phyloP scores from a whole-genome alignment of 306 rosid species.

The Lathyrus oleraceus region DNA sequence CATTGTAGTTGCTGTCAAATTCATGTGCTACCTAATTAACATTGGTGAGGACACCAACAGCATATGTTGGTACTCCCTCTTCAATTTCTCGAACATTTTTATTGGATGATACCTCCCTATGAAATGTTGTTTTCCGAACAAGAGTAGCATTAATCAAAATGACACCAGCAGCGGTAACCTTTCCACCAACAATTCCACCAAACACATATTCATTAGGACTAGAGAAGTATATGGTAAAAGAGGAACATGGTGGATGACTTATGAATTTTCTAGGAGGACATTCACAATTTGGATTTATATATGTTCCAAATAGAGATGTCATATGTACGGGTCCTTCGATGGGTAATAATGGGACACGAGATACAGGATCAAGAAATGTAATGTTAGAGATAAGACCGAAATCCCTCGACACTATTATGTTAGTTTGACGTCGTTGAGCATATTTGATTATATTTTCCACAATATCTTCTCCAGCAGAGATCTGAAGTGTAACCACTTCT shows the following conservation, averaged over 20 bases:
- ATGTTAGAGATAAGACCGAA: conserved; percentile 51
- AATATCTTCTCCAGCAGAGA: conserved; percentile 53
- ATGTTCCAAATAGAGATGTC: conserved; percentile 41
- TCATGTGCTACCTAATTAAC: not conserved
- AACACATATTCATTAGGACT: conserved; percentile 47
- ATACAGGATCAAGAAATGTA: conserved; percentile 31
- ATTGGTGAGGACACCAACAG: not conserved
- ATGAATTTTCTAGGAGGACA: not conserved
- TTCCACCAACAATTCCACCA: conserved; percentile 65
- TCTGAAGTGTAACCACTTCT: conserved; percentile 8
- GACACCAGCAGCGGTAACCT: conserved; percentile 41
- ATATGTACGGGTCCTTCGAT: conserved; percentile 44
- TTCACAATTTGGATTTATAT: not conserved
- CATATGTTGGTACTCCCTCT: not conserved
- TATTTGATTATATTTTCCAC: conserved; percentile 42
- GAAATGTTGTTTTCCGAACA: conserved; percentile 34
- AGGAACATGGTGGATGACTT: not conserved
- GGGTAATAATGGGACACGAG: conserved; percentile 21
- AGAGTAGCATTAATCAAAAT: conserved; percentile 45
- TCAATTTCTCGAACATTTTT: not conserved
- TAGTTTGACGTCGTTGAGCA: conserved; percentile 32
- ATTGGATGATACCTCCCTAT: conserved; percentile 13
- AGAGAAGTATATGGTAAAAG: conserved; percentile 45
- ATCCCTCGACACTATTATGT: conserved; percentile 44
- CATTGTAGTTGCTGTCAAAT: not conserved